Base-by-base conservation (phyloP, 495 filamentous ascomycete genomes). In the Aspergillus incahuasiensis region DNA sequence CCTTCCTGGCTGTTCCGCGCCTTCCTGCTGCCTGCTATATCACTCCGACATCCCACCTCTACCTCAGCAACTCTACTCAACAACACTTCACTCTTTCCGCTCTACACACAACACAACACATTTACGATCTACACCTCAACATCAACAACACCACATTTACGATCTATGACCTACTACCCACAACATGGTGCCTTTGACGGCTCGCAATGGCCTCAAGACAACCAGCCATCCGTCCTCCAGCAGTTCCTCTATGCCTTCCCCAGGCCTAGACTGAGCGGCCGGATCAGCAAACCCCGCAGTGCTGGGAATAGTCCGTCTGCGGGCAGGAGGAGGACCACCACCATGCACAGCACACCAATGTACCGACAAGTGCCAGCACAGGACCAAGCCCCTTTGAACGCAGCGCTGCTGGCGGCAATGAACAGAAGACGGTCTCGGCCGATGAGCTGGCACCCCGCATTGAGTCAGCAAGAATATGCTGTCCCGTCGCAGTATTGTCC, bases 381-480 rank as follows among this genome's bases (percentile, higher is more conserved):
- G 48, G 52, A 41, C 15, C 68, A 69, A 43, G 51, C 62, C 6
- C 64, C 63, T 11, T 28, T 71, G 52, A 63, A 71, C 53, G 60
- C 70, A 6, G 71, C 72, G 11, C 60, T 76, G 5, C 64, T 78
- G 54, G 71, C 75, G 20, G 65, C 72, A 1, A 46, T 66, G 46
- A 59, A 56, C 16, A 47, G 55, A 53, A 73, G 38, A 69, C 76
- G 65, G n/a, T 55, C 70, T 57, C 71, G 87, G 13, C 87, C 86
- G 19, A 79, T 84, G 22, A 89, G 85, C 64, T 90, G 87, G 87
- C 86, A 90, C 67, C 84, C 86, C 5, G 64, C 66, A 12, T 73
- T 74, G 18, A 73, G 77, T 16, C 71, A 63, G 57, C 59, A 65
- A 41, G 69, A 57, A 22, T 74, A 73, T 60, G 70, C 65, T 25